These are phyloP conservation scores for Cercospora zeina DNA, from an alignment of 2,329 filamentous ascomycete genomes.

Conservation along the genomic window DNA sequence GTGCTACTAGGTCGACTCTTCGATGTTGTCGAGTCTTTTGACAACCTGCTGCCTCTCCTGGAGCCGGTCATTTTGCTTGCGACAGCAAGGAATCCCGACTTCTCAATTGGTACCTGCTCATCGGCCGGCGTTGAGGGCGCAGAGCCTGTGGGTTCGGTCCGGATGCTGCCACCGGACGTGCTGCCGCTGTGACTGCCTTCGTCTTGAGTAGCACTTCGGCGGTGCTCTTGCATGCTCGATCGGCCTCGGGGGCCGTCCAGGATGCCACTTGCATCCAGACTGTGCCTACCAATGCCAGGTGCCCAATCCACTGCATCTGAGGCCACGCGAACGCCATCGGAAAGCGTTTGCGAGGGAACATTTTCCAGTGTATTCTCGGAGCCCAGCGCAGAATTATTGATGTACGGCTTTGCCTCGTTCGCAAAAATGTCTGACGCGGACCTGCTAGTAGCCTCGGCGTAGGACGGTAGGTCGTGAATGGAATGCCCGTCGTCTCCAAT, in stretches of 20 bases:
- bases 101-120: constrained; percentile 38
- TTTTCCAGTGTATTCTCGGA: constrained; percentile 28
- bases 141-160: constrained; percentile 33
- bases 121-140: constrained; percentile 47
- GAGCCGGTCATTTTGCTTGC: constrained; percentile 35
- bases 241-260: constrained; percentile 37
- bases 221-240: constrained; percentile 41
- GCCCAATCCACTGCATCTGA: constrained; percentile 30
- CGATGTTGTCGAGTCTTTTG: constrained; percentile 31
- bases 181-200: constrained; percentile 39
- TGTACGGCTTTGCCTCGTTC: constrained; percentile 33
- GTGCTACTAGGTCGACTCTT: constrained; percentile 47
- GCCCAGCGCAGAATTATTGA: constrained; percentile 23
- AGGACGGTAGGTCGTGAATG: constrained; percentile 44
- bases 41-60: constrained; percentile 34
- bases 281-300: constrained; percentile 29
- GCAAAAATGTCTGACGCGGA: constrained; percentile 33
- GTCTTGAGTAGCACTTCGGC: constrained; percentile 46
- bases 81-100: constrained; percentile 35
- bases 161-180: constrained; percentile 33
- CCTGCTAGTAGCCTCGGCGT: constrained; percentile 44
- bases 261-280: constrained; percentile 36
- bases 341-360: constrained; percentile 20
- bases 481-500: constrained; percentile 66
- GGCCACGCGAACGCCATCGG: constrained; percentile 14